Conservation (phyloP, 208 protist species). For the Polymyxa betae region DNA sequence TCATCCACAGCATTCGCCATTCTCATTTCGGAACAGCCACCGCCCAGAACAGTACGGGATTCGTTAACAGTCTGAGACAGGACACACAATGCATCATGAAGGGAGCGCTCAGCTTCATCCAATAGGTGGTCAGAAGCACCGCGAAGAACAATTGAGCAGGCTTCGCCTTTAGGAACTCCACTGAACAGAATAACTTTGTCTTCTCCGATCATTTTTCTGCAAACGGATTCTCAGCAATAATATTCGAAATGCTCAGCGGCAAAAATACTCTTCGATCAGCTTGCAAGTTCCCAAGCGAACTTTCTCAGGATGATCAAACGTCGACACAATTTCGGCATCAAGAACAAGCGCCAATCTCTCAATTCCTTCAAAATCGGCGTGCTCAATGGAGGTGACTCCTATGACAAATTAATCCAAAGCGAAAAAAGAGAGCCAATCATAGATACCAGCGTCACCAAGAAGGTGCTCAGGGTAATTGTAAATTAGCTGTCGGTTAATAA, state of each 20-base stretch:
- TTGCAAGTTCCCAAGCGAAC: slow-evolving; percentile 82
- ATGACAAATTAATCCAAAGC: not conserved
- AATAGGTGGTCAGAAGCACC: slow-evolving; percentile 97
- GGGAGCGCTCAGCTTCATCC: slow-evolving; percentile 97
- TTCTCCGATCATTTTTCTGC: slow-evolving; percentile 93
- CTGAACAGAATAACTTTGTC: slow-evolving; percentile 96
- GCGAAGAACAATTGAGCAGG: slow-evolving; percentile 98
- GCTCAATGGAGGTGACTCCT: slow-evolving; percentile 95
- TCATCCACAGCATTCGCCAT: slow-evolving; percentile 97
- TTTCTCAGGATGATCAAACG: slow-evolving; percentile 94
- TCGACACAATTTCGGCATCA: slow-evolving; percentile 97
- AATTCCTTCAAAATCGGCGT: slow-evolving; percentile 98
- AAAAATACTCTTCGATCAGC: slow-evolving; percentile 53
- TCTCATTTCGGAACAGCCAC: slow-evolving; percentile 95
- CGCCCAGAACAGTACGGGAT: slow-evolving; percentile 91
- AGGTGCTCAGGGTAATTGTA: slow-evolving; percentile 99
- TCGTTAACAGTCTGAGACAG: slow-evolving; percentile 89
- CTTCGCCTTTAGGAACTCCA: slow-evolving; percentile 88
- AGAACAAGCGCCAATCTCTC: slow-evolving; percentile 88
- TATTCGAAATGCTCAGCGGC: not conserved
- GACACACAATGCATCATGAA: slow-evolving; percentile 99
- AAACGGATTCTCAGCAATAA: not conserved
- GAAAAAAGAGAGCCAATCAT: not conserved
- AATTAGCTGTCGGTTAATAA: slow-evolving; percentile 99
- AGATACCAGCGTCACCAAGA: slow-evolving; percentile 81